Percentiles rank a stretch among this genome's conserved stretches.
Conservation (phyloP, 371 early-diverging fungal genomes). For the Apophysomyces elegans region DNA sequence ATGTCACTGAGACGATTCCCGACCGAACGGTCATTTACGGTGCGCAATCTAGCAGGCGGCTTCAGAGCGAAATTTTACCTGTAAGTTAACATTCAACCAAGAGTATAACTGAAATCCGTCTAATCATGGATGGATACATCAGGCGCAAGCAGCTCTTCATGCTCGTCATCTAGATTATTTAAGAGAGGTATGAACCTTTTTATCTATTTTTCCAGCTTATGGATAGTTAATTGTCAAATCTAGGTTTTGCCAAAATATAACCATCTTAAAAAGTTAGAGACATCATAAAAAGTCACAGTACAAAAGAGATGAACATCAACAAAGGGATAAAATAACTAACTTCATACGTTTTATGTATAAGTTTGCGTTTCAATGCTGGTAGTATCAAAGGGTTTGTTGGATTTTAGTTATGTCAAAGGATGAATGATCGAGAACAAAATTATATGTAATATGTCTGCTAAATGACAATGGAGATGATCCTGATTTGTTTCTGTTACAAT, state of each 20-base stretch:
- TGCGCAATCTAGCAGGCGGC: slow-evolving; percentile 57
- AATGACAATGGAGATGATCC: neutral
- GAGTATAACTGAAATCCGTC: neutral
- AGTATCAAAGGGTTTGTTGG: too few species aligned
- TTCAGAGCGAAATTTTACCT: slow-evolving; percentile 42
- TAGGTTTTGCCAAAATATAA: slow-evolving; percentile 68
- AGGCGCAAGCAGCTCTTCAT: slow-evolving; percentile 66
- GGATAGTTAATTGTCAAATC: neutral
- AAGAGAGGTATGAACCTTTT: slow-evolving; percentile 41
- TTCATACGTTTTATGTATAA: too few species aligned
- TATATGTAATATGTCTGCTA: neutral
- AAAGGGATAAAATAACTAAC: too few species aligned
- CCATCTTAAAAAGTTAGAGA: slow-evolving; percentile 54
- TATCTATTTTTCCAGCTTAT: neutral
- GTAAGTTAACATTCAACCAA: slow-evolving; percentile 14
- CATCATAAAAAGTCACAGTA: slow-evolving; percentile 3
- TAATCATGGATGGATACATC: slow-evolving; percentile 7
- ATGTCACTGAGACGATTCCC: slow-evolving; percentile 62
- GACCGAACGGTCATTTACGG: slow-evolving; percentile 77
- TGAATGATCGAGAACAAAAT: neutral
- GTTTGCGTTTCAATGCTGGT: too few species aligned
- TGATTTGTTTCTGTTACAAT: neutral
- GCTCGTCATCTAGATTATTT: slow-evolving; percentile 78
- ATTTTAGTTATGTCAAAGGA: too few species aligned
- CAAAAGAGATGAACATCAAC: neutral